These are phyloP conservation scores for Dictyostelium discoideum DNA, from an alignment of 78 protist species.

Conservation along the genomic window DNA sequence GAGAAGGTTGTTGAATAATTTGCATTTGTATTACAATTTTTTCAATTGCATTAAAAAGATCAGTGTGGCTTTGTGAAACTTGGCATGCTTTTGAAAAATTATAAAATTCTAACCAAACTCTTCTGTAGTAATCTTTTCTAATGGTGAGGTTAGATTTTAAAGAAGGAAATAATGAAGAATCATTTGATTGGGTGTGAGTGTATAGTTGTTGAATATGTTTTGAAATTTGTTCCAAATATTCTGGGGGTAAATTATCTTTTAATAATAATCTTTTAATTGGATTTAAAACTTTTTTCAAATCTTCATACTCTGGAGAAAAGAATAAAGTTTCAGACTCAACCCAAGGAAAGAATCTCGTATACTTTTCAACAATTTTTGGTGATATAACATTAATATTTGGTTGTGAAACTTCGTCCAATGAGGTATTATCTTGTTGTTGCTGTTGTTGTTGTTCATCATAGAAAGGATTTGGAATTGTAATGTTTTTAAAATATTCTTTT, in stretches of 20 bases:
- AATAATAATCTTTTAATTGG: slow-evolving; percentile 14
- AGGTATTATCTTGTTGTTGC: neutral
- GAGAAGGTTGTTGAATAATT: slow-evolving; percentile 15
- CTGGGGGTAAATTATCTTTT: slow-evolving; percentile 18
- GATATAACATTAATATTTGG: neutral
- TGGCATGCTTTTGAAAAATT: slow-evolving; percentile 38
- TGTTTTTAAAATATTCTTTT: neutral
- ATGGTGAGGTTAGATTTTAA: neutral
- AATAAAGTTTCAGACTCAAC: slow-evolving; percentile 32
- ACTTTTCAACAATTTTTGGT: slow-evolving; percentile 42
- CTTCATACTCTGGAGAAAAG: slow-evolving; percentile 30
- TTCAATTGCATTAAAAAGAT: slow-evolving; percentile 34
- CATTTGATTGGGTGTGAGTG: slow-evolving; percentile 10
- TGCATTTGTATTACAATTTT: slow-evolving; percentile 20
- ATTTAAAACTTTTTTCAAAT: neutral
- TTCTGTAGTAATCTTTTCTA: slow-evolving; percentile 29
- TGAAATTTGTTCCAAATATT: slow-evolving; percentile 15
- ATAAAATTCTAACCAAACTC: slow-evolving; percentile 37
- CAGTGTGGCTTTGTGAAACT: slow-evolving; percentile 14
- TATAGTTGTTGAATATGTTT: slow-evolving; percentile 4
- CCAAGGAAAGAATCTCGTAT: slow-evolving; percentile 59
- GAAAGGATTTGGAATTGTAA: slow-evolving; percentile 30
- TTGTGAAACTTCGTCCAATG: slow-evolving; percentile 11
- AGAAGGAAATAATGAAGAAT: slow-evolving; percentile 20
- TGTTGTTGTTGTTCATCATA: neutral